phyloP scores from a whole-genome alignment of 1,284 basidiomycete species.

The Inonotus hispidus region DNA sequence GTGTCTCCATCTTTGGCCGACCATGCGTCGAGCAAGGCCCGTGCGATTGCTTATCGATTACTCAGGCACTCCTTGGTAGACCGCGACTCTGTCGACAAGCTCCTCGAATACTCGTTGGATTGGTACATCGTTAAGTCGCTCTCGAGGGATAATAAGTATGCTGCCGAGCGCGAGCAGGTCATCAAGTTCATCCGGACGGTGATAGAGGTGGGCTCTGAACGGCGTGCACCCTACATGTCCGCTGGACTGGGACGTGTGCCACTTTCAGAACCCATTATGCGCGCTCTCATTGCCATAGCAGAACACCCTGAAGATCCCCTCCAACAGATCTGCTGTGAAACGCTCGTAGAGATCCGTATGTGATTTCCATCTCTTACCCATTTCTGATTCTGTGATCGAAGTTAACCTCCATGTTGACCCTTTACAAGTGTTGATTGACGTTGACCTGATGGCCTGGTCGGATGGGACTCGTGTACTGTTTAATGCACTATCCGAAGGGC shows the following conservation, averaged over 20 bases:
- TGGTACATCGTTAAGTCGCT: slow-evolving; percentile 91
- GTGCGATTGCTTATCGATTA: slow-evolving; percentile 85
- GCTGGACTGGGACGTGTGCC: slow-evolving; percentile 47
- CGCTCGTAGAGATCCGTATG: slow-evolving; percentile 86
- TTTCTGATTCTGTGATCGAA: neutral
- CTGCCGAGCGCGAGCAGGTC: slow-evolving; percentile 90
- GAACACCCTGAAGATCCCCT: slow-evolving; percentile 93
- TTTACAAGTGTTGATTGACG: slow-evolving; percentile 70
- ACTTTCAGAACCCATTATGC: slow-evolving; percentile 73
- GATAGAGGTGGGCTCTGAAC: slow-evolving; percentile 65
- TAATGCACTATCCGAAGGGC: slow-evolving; percentile 83
- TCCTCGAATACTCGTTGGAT: slow-evolving; percentile 65
- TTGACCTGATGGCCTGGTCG: slow-evolving; percentile 75
- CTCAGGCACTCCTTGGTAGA: slow-evolving; percentile 79
- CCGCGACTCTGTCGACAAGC: slow-evolving; percentile 51
- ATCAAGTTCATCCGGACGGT: slow-evolving; percentile 87
- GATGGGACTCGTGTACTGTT: slow-evolving; percentile 88
- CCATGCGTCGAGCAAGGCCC: slow-evolving; percentile 62
- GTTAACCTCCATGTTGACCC: slow-evolving; percentile 24
- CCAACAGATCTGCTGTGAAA: slow-evolving; percentile 80
- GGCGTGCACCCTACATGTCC: slow-evolving; percentile 37
- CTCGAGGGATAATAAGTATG: slow-evolving; percentile 77
- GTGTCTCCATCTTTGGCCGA: slow-evolving; percentile 77
- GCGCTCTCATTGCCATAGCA: slow-evolving; percentile 87
- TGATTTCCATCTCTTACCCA: slow-evolving; percentile 12